A percentile compares a stretch with the other conserved stretches of the same genome.
These are phyloP conservation scores for Fagopyrum esculentum DNA, from an alignment of 148 eudicot species.

Conservation along the genomic window DNA sequence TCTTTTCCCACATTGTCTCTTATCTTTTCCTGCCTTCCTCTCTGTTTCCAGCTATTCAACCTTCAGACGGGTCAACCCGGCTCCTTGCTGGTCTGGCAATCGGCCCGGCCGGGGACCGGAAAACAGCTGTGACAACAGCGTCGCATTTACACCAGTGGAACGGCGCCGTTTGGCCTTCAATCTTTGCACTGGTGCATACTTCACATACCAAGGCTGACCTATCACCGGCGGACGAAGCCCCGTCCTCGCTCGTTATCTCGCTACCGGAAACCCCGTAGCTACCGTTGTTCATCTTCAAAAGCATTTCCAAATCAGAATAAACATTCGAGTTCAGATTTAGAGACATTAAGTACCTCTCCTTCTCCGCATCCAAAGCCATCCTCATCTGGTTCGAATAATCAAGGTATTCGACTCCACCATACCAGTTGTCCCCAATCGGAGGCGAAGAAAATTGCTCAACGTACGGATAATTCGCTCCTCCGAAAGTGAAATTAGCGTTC, in stretches of 20 bases:
- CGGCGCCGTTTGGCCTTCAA: constrained; percentile 20
- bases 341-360: constrained; percentile 30
- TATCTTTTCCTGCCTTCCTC: not conserved
- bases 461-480: not conserved
- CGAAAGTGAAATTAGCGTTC: constrained; percentile 9
- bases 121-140: constrained; percentile 21
- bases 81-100: constrained; percentile 35
- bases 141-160: constrained; percentile 48
- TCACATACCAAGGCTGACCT: constrained; percentile 23
- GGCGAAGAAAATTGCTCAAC: not conserved
- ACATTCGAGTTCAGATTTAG: constrained; percentile 30
- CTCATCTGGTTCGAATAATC: constrained; percentile 16
- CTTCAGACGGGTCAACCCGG: constrained; percentile 2
- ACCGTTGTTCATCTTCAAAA: constrained; percentile 6
- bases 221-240: constrained; percentile 18
- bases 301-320: constrained; percentile 22
- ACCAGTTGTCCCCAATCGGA: not conserved
- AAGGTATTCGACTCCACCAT: not conserved
- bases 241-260: constrained; percentile 19
- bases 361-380: constrained; percentile 24
- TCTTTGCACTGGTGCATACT: constrained; percentile 22
- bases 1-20: not conserved
- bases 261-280: not conserved
- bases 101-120: constrained; percentile 41
- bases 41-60: constrained; percentile 11